Evolutionary conservation across 2,329 filamentous ascomycete genomes (phyloP).

Genomic region (Colletotrichum brevisporum): DNA sequence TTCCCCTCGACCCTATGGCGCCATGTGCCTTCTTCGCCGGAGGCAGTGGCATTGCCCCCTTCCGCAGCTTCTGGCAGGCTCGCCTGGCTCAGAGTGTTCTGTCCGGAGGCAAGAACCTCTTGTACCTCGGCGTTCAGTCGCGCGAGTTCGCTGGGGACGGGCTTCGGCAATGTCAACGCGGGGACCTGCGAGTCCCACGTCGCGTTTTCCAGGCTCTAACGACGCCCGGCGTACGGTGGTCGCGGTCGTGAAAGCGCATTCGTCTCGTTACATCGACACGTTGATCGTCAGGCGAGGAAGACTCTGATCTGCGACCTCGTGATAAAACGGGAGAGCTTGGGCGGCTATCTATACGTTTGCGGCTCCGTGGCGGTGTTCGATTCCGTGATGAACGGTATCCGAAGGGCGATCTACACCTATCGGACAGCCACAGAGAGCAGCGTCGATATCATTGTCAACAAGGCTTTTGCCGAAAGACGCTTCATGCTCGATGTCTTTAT

Average conservation of each 20-base stretch:
- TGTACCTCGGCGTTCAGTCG: constrained; percentile 67
- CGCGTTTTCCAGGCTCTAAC: constrained; percentile 64
- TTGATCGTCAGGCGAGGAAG: constrained; percentile 66
- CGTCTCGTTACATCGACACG: constrained; percentile 66
- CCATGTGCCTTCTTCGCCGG: constrained; percentile 69
- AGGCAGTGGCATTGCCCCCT: constrained; percentile 67
- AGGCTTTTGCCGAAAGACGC: constrained; percentile 67
- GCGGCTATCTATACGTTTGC: constrained; percentile 46
- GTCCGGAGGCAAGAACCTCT: constrained; percentile 59
- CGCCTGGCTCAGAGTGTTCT: constrained; percentile 51
- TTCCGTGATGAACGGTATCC: constrained; percentile 68
- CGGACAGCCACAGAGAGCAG: constrained; percentile 65
- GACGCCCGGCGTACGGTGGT: constrained; percentile 62
- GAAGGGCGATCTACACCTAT: constrained; percentile 68
- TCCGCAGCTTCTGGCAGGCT: constrained; percentile 68
- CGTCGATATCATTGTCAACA: constrained; percentile 64
- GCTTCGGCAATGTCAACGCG: constrained; percentile 59
- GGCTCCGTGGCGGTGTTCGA: constrained; percentile 58
- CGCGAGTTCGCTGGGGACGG: constrained; percentile 66
- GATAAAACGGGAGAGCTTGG: constrained; percentile 66
- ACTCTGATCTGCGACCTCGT: constrained; percentile 66
- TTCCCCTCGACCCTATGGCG: constrained; percentile 63
- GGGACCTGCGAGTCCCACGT: too few species aligned
- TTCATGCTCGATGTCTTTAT: constrained; percentile 72
- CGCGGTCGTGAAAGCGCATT: constrained; percentile 60